phyloP scores from a whole-genome alignment of 192 early-diverging fungal genomes.

The Diversispora epigaea region DNA sequence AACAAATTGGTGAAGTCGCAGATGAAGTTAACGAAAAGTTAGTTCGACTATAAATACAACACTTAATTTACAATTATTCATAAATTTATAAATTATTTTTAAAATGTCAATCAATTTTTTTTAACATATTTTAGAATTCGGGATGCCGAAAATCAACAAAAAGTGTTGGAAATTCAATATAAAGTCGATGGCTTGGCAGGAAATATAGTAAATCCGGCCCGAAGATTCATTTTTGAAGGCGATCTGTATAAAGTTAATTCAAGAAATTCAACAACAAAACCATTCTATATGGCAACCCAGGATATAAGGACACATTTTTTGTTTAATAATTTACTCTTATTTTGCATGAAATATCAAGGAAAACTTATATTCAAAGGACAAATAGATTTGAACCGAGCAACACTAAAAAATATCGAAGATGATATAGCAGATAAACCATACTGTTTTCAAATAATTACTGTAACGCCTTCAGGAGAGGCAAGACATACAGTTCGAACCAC shows the following conservation, averaged over 20 bases:
- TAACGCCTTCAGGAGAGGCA: background rate
- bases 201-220: slow-evolving; percentile 31
- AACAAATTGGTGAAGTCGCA: slow-evolving; percentile 62
- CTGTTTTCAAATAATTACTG: slow-evolving; percentile 27
- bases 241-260: slow-evolving; percentile 23
- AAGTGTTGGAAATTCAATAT: slow-evolving; percentile 27
- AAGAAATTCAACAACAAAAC: background rate
- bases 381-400: slow-evolving; percentile 18
- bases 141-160: slow-evolving; percentile 34
- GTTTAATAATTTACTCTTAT: slow-evolving; percentile 25
- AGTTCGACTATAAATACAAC: background rate
- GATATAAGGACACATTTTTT: slow-evolving; percentile 26
- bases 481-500: slow-evolving; percentile 12
- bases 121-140: slow-evolving; percentile 19
- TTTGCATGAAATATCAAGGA: slow-evolving; percentile 21
- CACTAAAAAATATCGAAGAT: slow-evolving; percentile 8
- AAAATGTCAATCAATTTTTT: background rate
- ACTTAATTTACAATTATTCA: background rate
- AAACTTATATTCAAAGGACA: slow-evolving; percentile 9
- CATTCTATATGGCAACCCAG: background rate
- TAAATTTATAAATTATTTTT: background rate
- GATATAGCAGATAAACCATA: background rate
- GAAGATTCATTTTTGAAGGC: slow-evolving; percentile 27
- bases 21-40: slow-evolving; percentile 77
- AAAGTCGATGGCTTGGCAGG: background rate